Percentiles rank a stretch among this genome's conserved stretches.
phyloP scores from a whole-genome alignment of 2,329 filamentous ascomycete genomes.

The Ascochyta pisi region DNA sequence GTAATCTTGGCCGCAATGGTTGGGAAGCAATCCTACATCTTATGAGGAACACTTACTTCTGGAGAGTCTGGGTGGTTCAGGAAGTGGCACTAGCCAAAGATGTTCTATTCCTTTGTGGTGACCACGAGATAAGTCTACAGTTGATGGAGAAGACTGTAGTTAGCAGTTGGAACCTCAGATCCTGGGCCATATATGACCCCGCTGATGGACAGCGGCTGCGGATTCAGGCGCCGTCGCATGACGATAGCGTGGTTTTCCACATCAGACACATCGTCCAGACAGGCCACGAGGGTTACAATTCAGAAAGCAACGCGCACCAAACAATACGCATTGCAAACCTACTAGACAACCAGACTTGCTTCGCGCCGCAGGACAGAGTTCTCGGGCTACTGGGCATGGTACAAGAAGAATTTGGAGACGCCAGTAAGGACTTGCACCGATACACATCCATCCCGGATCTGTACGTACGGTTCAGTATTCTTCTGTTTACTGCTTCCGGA shows the following conservation, averaged over 20 bases:
- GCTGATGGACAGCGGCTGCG: not conserved
- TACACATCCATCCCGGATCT: constrained; percentile 1
- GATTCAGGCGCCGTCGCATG: not conserved
- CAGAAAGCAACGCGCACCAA: constrained; percentile 1
- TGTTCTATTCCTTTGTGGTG: constrained; percentile 1
- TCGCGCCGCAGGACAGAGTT: constrained; percentile 3
- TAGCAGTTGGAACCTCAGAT: not conserved
- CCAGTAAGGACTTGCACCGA: not conserved
- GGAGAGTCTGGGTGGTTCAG: constrained; percentile 3
- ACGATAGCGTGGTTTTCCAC: constrained; percentile 1
- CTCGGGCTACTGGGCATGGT: constrained; percentile 9
- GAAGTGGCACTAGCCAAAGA: constrained; percentile 1
- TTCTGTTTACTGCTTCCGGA: not conserved
- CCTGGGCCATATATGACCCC: constrained; percentile 2
- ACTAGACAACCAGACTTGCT: constrained; percentile 2
- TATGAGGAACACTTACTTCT: constrained; percentile 1
- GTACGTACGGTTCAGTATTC: constrained; percentile 1
- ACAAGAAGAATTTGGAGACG: constrained; percentile 1
- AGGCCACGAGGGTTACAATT: not conserved
- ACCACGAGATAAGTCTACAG: constrained; percentile 1
- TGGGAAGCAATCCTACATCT: constrained; percentile 7
- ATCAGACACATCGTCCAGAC: not conserved
- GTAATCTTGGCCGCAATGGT: constrained; percentile 3
- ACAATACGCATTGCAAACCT: constrained; percentile 8
- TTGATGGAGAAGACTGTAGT: not conserved